Evolutionary conservation across 441 rosid genomes (phyloP), one percentile per base, ranked within the genome.

Genomic region (Erodium texanum): DNA sequence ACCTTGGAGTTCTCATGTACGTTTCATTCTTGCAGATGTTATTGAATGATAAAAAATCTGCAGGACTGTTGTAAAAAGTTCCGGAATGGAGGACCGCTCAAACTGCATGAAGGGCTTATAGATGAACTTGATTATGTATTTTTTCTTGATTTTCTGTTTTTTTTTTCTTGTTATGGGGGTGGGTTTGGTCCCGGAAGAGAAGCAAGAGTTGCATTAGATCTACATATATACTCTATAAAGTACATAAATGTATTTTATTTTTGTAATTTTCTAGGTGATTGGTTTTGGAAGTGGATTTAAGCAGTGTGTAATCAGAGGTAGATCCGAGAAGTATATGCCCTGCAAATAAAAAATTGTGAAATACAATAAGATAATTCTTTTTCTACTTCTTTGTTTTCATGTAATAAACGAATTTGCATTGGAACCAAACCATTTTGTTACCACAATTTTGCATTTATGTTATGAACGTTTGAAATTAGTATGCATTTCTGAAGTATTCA

Each of bases 231-330:
- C 62, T 6, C 62, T 56, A 6, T 19, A 1, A 18, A 16, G 52
- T 38, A 36, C 29, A 36, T 65, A 65, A 65, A 65, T 65, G 54
- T 38, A 38, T 32, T 38, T 38, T 65, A 4, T 64, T 27, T 64
- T 48, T 48, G 16, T 48, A 16, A 62, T 20, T 20, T 7, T 23
- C 11, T 62, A 62, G 36, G 36, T 32, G 36, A 32, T 4, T 32
- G 32, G 32, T 27, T 27, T 1, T 27, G 32, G 32, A 4, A n/a
- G n/a, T n/a, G n/a, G 1, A 4, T 27, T 27, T 27, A 27, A 27
- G 32, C 32, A 27, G 32, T 27, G 29, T 27, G 29, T 27, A 27
- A 27, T 27, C 29, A 27, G 29, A 27, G 29, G 4, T 27, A 1
- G 22, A 18, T 58, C n/a, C n/a, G n/a, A n/a, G n/a, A n/a, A 15